Evolutionary conservation across 768 basidiomycete genomes (phyloP), one percentile per base, ranked within the genome.

Genomic region (Rhizopogon rudus): DNA sequence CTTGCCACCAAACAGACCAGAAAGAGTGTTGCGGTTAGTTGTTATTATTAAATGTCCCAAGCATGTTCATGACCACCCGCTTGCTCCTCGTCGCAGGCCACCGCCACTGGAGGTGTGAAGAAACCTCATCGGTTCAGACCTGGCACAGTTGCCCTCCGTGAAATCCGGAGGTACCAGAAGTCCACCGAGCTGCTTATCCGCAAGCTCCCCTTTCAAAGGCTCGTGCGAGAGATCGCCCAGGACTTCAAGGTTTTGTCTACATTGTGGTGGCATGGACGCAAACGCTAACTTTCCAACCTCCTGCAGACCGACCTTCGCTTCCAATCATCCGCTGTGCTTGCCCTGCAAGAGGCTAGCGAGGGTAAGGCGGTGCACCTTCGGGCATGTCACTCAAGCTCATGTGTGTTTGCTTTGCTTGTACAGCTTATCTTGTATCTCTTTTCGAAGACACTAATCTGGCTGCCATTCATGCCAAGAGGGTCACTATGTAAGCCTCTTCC

Each of bases 61-160:
- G 13, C 12, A 13, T 37, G 35, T 5, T 10, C 10, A 5, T 20
- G 16, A n/a, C 31, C 57, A 10, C 61, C 52, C 35, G 13, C 12
- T 37, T 12, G 35, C 35, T 37, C 35, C 1, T 13, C 35, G 0
- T 37, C 60, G 89, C 77, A 75, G 67, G 73, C 84, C 52, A 78
- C 86, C 57, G 81, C 86, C 57, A 82, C 88, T 64, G 88, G 88
- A 76, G 89, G 90, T 80, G 88, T 91, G 59, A 91, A 91, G 86
- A 93, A 91, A 81, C 89, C 88, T 60, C 88, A 91, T 81, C 81
- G 87, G 59, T 89, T 88, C 79, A 75, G 81, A 65, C 82, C 82
- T 48, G 81, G 90, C 75, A 91, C 89, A 51, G 90, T 91, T 68
- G 88, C 89, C 60, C 85, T 91, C 60, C 87, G 88, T 74, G 90